Conservation (phyloP, 352 stramenopile genomes). For the Phytophthora pseudosyringae region DNA sequence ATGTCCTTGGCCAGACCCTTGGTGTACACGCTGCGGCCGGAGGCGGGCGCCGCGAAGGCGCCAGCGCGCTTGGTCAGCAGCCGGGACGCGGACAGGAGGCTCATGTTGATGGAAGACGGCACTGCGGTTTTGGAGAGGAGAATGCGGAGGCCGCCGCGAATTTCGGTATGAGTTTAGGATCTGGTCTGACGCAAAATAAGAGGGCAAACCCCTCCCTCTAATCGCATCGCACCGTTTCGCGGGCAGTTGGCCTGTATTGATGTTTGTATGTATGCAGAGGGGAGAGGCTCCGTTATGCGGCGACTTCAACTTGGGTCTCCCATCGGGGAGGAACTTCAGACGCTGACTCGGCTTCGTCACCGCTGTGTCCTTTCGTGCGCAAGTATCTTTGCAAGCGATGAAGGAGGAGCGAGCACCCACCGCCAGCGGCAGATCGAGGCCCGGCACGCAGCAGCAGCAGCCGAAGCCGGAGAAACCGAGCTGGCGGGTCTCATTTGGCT, state of each 20-base stretch:
- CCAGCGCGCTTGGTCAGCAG: constrained; percentile 25
- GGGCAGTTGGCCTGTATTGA: constrained; percentile 3
- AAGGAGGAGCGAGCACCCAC: constrained; percentile 3
- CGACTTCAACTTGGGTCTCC: constrained; percentile 22
- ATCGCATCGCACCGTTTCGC: constrained; percentile 6
- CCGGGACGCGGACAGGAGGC: constrained; percentile 25
- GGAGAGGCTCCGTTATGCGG: not conserved
- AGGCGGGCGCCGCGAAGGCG: constrained; percentile 22
- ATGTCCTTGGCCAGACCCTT: constrained; percentile 91
- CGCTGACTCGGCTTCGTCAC: constrained; percentile 4
- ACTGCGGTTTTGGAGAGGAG: not conserved
- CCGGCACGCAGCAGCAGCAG: constrained; percentile 18
- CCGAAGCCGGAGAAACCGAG: constrained; percentile 14
- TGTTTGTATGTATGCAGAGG: constrained; percentile 21
- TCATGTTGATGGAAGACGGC: constrained; percentile 20
- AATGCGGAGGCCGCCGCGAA: not conserved
- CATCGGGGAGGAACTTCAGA: constrained; percentile 6
- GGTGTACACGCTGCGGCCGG: constrained; percentile 64
- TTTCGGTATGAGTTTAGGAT: not conserved
- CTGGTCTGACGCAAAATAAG: constrained; percentile 13
- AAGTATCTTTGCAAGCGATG: constrained; percentile 14
- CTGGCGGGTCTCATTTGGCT: constrained; percentile 68
- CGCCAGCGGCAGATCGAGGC: constrained; percentile 8
- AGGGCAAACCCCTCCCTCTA: constrained; percentile 8
- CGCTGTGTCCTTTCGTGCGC: constrained; percentile 1